phyloP scores from a whole-genome alignment of 2,329 filamentous ascomycete genomes.

The Aulographum hederae region DNA sequence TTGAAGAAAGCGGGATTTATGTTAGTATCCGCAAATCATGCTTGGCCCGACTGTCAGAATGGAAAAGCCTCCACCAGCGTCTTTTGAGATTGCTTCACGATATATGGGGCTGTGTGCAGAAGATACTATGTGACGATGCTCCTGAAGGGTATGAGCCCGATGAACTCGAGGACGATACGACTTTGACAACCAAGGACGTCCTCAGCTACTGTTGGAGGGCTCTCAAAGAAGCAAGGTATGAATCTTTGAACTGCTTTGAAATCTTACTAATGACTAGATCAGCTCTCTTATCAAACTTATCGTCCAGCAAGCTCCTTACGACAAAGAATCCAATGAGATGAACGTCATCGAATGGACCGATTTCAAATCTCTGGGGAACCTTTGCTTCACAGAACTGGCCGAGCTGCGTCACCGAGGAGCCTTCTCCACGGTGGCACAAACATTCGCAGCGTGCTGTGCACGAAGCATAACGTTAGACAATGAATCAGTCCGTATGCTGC shows the following conservation, averaged over 20 bases:
- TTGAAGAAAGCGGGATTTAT: no score
- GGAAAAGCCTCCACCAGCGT: conserved; percentile 29
- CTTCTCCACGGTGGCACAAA: conserved; percentile 81
- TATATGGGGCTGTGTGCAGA: conserved; percentile 62
- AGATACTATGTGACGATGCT: conserved; percentile 79
- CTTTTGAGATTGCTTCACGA: conserved; percentile 42
- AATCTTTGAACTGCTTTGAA: conserved; percentile 19
- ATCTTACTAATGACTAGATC: conserved; percentile 2
- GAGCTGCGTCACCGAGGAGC: conserved; percentile 78
- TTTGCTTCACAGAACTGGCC: conserved; percentile 69
- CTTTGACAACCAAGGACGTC: conserved; percentile 68
- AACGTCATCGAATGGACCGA: conserved; percentile 15
- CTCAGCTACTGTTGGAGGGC: conserved; percentile 91
- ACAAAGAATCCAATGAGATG: conserved; percentile 9
- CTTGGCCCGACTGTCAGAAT: conserved; percentile 7
- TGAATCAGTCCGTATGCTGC: conserved; percentile 17
- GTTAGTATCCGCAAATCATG: no score
- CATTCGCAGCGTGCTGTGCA: conserved; percentile 67
- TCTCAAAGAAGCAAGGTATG: conserved; percentile 89
- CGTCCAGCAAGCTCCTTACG: background rate
- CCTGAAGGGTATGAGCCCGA: conserved; percentile 75
- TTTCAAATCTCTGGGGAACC: conserved; percentile 47
- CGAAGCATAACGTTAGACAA: conserved; percentile 36
- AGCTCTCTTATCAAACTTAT: background rate
- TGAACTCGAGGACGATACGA: conserved; percentile 50